Evolutionary conservation across 2,329 filamentous ascomycete genomes (phyloP).

Genomic region (Penicillium sclerotigenum): DNA sequence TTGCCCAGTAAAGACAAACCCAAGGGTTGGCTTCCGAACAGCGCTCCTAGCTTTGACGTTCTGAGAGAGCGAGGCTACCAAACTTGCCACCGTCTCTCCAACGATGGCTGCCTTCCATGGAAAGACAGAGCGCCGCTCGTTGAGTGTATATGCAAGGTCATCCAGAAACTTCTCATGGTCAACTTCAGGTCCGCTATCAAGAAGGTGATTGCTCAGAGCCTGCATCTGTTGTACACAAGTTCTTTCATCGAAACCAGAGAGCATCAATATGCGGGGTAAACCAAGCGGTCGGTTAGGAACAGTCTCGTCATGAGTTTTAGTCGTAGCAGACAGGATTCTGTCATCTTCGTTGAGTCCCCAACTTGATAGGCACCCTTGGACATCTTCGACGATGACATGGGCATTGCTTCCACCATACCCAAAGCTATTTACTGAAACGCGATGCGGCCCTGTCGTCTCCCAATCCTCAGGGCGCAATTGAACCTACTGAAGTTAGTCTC

Average conservation of each 20-base stretch:
- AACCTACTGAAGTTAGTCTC: slow-evolving; percentile 6
- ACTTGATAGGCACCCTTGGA: slow-evolving; percentile 8
- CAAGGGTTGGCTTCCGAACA: slow-evolving; percentile 6
- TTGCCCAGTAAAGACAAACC: slow-evolving; percentile 36
- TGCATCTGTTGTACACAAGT: slow-evolving; percentile 15
- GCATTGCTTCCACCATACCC: slow-evolving; percentile 49
- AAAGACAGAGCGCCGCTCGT: slow-evolving; percentile 17
- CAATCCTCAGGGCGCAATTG: slow-evolving; percentile 7
- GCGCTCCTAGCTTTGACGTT: slow-evolving; percentile 5
- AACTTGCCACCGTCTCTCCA: neutral
- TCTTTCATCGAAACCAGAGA: slow-evolving; percentile 25
- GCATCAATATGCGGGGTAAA: slow-evolving; percentile 16
- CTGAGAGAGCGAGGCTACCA: slow-evolving; percentile 5
- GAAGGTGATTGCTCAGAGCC: slow-evolving; percentile 11
- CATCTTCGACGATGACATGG: slow-evolving; percentile 42
- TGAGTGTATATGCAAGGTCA: slow-evolving; percentile 24
- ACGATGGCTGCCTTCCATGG: slow-evolving; percentile 18
- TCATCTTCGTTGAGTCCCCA: neutral
- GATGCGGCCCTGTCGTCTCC: slow-evolving; percentile 1
- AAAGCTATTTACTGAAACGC: slow-evolving; percentile 40
- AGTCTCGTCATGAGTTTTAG: neutral
- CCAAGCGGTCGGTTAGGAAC: neutral
- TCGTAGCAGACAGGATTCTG: neutral
- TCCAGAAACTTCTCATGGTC: slow-evolving; percentile 14
- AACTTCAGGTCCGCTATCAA: neutral